Base-by-base conservation (phyloP, 2,329 filamentous ascomycete genomes). In the Phyllosticta citribraziliensis region DNA sequence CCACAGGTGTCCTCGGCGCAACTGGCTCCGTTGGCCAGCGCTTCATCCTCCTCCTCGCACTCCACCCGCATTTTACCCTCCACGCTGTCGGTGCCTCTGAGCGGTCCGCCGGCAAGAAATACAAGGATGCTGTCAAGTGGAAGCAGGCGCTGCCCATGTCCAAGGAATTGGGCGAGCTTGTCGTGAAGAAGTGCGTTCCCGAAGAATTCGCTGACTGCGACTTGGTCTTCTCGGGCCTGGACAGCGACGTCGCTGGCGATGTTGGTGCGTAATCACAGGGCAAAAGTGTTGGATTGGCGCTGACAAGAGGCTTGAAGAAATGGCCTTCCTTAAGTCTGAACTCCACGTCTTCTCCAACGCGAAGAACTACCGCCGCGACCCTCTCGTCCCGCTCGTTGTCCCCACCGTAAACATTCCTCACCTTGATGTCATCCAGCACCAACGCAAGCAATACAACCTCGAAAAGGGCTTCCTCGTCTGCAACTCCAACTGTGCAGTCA, bases 401-500 rank as follows among this genome's bases (percentile, higher is more conserved):
- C 94, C 94, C 1, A 96, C 91, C 20, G 92, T 97, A 74, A 97
- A 97, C 79, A 85, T 96, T 12, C 77, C 84, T 52, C 93, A 97
- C 76, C 83, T 97, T 69, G 84, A 88, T 70, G 82, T 97, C 64
- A 93, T 97, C 72, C 87, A 88, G n/a, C 87, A 95, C 75, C 93
- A 97, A 78, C 84, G 89, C 64, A 81, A 84, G 70, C 81, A 88
- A 52, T 84, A 88, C 73, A 79, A 79, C 27, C 80, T 96, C 53
- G 79, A 88, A 64, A 91, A 89, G 76, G 94, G 94, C 24, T 96
- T 97, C 79, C 79, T 97, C 47, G 91, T 97, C 63, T 97, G 93
- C 83, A 97, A 97, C 80, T 96, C 91, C 66, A 97, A 97, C 79
- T 99, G 94, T 78, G 93, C 93, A 61, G 93, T 97, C 70, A 96